Base-by-base conservation (phyloP, 2,329 filamentous ascomycete genomes). In the Penicillium palitans region DNA sequence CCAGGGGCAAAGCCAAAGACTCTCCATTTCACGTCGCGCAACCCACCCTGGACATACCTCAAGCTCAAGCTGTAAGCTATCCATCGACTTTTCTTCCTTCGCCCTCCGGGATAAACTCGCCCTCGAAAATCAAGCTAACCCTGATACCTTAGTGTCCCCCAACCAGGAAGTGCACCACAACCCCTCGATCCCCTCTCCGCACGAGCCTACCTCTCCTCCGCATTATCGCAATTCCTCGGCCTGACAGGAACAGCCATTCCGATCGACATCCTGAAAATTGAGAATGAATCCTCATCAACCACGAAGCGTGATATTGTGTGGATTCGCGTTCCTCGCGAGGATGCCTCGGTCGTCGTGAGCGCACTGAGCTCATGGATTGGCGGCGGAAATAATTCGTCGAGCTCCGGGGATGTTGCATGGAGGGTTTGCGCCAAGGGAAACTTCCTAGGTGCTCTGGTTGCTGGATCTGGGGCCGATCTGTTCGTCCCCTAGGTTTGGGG, bases 301-400 rank as follows among this genome's bases (percentile, higher is more conserved):
- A 9, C 48, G 4, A 55, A 50, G 5, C 3, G 60, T 19, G 61
- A 64, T 37, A 33, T 47, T 1, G 59, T 75, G 8, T 81, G 79
- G 78, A 73, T 81, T 15, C 73, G 79, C 37, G 70, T 80, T 0
- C 78, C 79, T 2, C 67, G 73, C 29, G 75, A 78, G n/a, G 79
- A 81, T 61, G 76, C 72, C 8, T 62, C 71, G 2, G 76, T 74
- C 24, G 76, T 81, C 15, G 70, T 77, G 7, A 73, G 73, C 15
- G 79, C 78, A 33, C 47, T 81, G 58, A 79, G 76, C 66, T 79
- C 78, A 33, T 81, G 79, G 79, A 70, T 78, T 52, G 76, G 76
- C 1, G 68, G 71, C 6, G 63, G 63, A 42, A 58, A 40, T 42
- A 57, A 52, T 31, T 52, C 51, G 49, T 61, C 33, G 40, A 52